Percentiles rank a stretch among this genome's conserved stretches.
phyloP scores from a whole-genome alignment of 306 rosid genomes.

The Glycyrrhiza uralensis region DNA sequence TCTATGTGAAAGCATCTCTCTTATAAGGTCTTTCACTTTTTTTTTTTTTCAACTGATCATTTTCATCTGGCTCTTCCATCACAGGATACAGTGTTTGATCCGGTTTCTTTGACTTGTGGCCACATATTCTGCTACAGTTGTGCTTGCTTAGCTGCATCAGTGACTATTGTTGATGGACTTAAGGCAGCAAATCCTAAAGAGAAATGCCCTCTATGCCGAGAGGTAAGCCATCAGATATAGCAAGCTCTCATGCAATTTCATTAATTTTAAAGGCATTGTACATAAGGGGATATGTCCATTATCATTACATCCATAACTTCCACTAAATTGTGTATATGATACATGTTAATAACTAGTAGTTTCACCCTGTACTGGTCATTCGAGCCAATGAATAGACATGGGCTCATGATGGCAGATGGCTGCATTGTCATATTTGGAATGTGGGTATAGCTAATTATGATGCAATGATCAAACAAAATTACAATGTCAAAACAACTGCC shows the following conservation, averaged over 20 bases:
- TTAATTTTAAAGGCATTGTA: background rate
- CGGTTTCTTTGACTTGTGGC: conserved; percentile 83
- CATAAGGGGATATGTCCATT: background rate
- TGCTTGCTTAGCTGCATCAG: conserved; percentile 86
- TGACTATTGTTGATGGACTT: conserved; percentile 69
- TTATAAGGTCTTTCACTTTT: background rate
- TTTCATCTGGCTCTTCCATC: conserved; percentile 1
- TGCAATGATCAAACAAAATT: background rate
- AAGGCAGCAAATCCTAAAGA: conserved; percentile 50
- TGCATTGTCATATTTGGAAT: background rate
- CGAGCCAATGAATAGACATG: background rate
- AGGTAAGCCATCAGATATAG: conserved; percentile 40
- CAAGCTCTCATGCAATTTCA: background rate
- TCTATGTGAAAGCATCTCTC: background rate
- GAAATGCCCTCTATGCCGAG: conserved; percentile 88
- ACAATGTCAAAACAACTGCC: background rate
- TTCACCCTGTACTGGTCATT: background rate
- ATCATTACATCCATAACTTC: background rate
- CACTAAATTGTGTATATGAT: background rate
- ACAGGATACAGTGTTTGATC: conserved; percentile 95
- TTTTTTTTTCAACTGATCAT: background rate
- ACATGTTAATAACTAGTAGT: background rate
- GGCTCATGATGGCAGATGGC: conserved; percentile 2
- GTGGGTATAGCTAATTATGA: background rate
- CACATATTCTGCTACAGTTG: conserved; percentile 89